Conservation (phyloP, 2,329 filamentous ascomycete species). For the Phyllosticta citriasiana region DNA sequence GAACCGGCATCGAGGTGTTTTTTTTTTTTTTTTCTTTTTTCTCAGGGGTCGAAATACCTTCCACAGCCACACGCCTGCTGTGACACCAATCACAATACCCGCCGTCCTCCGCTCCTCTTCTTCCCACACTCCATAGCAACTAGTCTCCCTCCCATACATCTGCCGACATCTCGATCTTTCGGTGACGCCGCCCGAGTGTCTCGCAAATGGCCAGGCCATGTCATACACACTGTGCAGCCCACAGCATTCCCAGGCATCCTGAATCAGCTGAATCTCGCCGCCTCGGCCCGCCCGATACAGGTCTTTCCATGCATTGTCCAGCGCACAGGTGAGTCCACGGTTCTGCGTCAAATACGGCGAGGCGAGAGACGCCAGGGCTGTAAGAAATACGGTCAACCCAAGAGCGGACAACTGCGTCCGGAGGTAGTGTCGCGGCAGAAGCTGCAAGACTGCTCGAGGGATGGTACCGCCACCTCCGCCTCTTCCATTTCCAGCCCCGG, state of each 20-base stretch:
- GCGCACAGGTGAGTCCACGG: conserved; percentile 33
- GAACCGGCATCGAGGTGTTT: too few relatives aligned
- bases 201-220: conserved; percentile 48
- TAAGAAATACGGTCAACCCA: conserved; percentile 23
- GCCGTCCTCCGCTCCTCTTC: conserved; percentile 39
- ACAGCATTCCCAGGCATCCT: conserved; percentile 54
- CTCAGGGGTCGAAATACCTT: conserved; percentile 36
- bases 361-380: conserved; percentile 27
- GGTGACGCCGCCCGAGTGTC: conserved; percentile 12
- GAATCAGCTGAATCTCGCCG: conserved; percentile 43
- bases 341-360: conserved; percentile 21
- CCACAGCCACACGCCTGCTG: conserved; percentile 43
- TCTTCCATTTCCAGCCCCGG: not conserved
- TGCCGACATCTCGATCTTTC: conserved; percentile 30
- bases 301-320: conserved; percentile 43
- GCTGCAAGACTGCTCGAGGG: not conserved
- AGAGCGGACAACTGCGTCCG: conserved; percentile 7
- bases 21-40: too few relatives aligned
- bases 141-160: conserved; percentile 31
- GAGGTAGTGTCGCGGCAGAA: not conserved
- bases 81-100: conserved; percentile 43
- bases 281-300: conserved; percentile 42
- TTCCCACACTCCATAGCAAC: conserved; percentile 46
- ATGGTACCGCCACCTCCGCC: not conserved
- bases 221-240: conserved; percentile 47